These are phyloP conservation scores for Colletotrichum lini DNA, from an alignment of 2,329 filamentous ascomycete species.

Conservation along the genomic window DNA sequence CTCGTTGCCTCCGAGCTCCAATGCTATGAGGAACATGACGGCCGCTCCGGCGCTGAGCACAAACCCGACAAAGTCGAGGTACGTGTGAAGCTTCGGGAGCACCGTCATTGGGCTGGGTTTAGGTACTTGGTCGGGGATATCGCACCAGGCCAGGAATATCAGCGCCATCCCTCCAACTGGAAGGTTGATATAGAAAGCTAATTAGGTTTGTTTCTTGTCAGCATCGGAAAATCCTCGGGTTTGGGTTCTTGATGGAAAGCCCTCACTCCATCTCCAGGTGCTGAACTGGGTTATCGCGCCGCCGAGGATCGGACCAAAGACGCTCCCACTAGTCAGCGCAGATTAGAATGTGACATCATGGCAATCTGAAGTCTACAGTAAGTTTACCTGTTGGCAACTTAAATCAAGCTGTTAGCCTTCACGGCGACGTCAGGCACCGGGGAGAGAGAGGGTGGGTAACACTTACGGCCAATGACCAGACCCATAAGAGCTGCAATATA, in stretches of 20 bases:
- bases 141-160: conserved; percentile 49
- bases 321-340: conserved; percentile 53
- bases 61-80: conserved; percentile 48
- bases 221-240: neutral
- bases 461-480: conserved; percentile 18
- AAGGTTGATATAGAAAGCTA: conserved; percentile 56
- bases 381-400: conserved; percentile 50
- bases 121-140: conserved; percentile 55
- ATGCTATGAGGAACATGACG: conserved; percentile 52
- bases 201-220: neutral
- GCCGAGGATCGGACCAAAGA: conserved; percentile 59
- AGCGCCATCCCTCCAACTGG: conserved; percentile 55
- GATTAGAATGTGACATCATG: neutral
- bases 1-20: conserved; percentile 51
- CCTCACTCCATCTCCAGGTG: conserved; percentile 60
- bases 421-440: too few relatives aligned
- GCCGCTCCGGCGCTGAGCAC: conserved; percentile 49
- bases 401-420: neutral
- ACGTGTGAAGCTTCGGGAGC: conserved; percentile 53
- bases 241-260: neutral
- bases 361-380: neutral
- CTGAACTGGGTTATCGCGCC: conserved; percentile 55
- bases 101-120: conserved; percentile 47
- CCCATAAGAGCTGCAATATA: neutral
- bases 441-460: too few relatives aligned